Percentiles rank a stretch among this genome's conserved stretches.
phyloP scores from a whole-genome alignment of 495 filamentous ascomycete genomes.

The Penicillium roqueforti region DNA sequence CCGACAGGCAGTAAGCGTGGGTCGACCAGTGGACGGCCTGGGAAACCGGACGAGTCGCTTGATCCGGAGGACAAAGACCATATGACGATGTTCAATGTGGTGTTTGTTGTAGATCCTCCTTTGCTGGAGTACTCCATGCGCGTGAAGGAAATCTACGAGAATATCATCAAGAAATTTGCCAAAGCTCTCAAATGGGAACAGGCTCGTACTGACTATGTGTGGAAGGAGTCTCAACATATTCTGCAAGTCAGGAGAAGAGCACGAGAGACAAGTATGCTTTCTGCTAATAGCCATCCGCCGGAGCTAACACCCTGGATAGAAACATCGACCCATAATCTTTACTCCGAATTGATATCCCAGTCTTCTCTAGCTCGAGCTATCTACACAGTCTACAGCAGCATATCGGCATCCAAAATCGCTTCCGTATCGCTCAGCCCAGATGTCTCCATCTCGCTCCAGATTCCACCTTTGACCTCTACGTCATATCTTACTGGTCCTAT shows the following conservation, averaged over 20 bases:
- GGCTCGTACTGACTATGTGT: slow-evolving; percentile 79
- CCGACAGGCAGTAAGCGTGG: slow-evolving; percentile 33
- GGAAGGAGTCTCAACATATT: slow-evolving; percentile 78
- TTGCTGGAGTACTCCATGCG: slow-evolving; percentile 69
- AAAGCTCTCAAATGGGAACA: slow-evolving; percentile 90
- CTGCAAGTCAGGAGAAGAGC: slow-evolving; percentile 72
- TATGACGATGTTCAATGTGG: slow-evolving; percentile 97
- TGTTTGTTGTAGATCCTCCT: slow-evolving; percentile 82
- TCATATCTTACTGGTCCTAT: slow-evolving; percentile 64
- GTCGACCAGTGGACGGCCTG: slow-evolving; percentile 39
- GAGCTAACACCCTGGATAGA: slow-evolving; percentile 21
- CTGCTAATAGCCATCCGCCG: neutral
- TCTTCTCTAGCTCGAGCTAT: slow-evolving; percentile 84
- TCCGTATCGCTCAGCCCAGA: slow-evolving; percentile 56
- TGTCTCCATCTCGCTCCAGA: slow-evolving; percentile 76
- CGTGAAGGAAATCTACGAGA: slow-evolving; percentile 74
- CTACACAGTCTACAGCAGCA: slow-evolving; percentile 70
- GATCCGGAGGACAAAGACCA: slow-evolving; percentile 54
- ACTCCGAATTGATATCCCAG: slow-evolving; percentile 59
- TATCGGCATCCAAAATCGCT: slow-evolving; percentile 80
- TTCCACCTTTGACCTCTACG: slow-evolving; percentile 73
- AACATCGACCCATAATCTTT: slow-evolving; percentile 38
- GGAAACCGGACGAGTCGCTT: slow-evolving; percentile 32
- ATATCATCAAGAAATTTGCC: slow-evolving; percentile 84
- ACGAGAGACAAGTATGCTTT: slow-evolving; percentile 62